Base-by-base conservation (phyloP, 2,329 filamentous ascomycete genomes). In the Pseudogymnoascus sp. region DNA sequence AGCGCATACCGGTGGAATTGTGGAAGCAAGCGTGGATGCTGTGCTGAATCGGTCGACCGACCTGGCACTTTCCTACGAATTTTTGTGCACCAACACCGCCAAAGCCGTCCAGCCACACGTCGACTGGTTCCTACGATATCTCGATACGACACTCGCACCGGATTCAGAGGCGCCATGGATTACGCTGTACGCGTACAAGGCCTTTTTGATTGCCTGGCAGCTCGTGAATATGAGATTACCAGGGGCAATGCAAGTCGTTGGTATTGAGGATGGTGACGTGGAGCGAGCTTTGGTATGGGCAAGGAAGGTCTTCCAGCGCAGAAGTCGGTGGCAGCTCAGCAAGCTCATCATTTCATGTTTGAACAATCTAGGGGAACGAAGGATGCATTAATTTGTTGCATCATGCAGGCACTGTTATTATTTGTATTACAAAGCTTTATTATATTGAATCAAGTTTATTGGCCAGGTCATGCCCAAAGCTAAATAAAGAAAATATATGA, bases 171-270 rank as follows among this genome's bases (percentile, higher is more conserved):
- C 76, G 0, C 76, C 76, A 0, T 78, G 76, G 76, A 69, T 76
- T 9, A 68, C 72, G 0, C 42, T 78, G 3, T 78, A 77, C 62
- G 75, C 75, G 5, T 78, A 76, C 65, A 76, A 75, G 63, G 75
- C 75, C 0, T 77, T 77, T 63, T 65, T 77, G 60, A 76, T 77
- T 62, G 76, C 76, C 0, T 77, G 74, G 74, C 73, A 77, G 63
- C 70, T 77, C 7, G 64, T 77, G 1, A 63, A 68, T 23, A 72
- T 68, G 0, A 69, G 73, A 0, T 62, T 73, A 1, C 23, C 70
- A 7, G 74, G 71, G 7, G 72, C 74, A 6, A 76, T 77, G 74
- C 66, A 65, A n/a, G 66, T 66, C 2, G 72, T 75, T 4, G 69
- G 70, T 0, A 64, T 77, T 1, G 21, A 59, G 6, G 72, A 77